These are phyloP conservation scores for Talaromyces atroroseus DNA, from an alignment of 2,329 filamentous ascomycete species.

Conservation along the genomic window DNA sequence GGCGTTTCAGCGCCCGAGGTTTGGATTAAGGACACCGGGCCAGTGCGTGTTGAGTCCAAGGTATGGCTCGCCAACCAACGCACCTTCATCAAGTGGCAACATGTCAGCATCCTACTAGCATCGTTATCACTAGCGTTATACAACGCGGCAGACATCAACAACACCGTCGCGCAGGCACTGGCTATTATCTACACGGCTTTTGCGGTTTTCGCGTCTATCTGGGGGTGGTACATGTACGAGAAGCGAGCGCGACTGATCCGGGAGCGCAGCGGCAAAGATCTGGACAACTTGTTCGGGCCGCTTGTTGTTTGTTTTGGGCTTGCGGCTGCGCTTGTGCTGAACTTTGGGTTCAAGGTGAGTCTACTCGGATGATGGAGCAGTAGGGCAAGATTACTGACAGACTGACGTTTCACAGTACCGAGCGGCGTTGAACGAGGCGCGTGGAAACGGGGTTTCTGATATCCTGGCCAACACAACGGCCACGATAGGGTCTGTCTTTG, in stretches of 20 bases:
- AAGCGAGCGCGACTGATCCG: conserved; percentile 72
- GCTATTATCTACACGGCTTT: conserved; percentile 79
- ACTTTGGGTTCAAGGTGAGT: conserved; percentile 72
- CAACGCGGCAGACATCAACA: conserved; percentile 72
- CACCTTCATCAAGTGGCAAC: conserved; percentile 98
- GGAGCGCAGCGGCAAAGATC: conserved; percentile 81
- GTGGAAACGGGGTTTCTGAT: neutral
- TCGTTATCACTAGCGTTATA: conserved; percentile 78
- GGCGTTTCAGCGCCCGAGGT: conserved; percentile 79
- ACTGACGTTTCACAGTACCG: neutral
- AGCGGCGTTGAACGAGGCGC: neutral
- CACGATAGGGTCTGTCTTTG: neutral
- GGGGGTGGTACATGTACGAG: conserved; percentile 83
- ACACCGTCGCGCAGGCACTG: conserved; percentile 68
- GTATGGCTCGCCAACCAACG: conserved; percentile 98
- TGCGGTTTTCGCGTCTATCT: conserved; percentile 73
- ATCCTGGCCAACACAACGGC: neutral
- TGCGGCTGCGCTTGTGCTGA: conserved; percentile 71
- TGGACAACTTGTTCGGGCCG: conserved; percentile 83
- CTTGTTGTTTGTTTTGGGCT: conserved; percentile 75
- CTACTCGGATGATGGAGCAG: neutral
- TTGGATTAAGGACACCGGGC: conserved; percentile 93
- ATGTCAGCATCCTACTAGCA: conserved; percentile 83
- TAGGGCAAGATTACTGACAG: neutral
- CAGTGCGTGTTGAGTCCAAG: conserved; percentile 90